Conservation (phyloP, 2,329 filamentous ascomycete species). For the Rhynchosporium graminicola region DNA sequence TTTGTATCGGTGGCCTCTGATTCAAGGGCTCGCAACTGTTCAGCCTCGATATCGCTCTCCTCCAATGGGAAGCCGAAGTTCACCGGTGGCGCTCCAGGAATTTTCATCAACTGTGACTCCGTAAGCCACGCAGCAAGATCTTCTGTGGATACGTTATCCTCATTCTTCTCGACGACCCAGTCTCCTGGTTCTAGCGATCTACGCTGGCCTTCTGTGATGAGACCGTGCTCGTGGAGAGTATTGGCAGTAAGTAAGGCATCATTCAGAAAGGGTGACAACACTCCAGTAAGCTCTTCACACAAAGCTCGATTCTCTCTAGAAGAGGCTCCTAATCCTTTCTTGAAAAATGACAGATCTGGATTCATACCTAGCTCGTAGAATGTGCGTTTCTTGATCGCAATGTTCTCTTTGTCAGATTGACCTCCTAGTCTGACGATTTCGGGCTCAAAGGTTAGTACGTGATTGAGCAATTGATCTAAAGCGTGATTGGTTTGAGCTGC, state of each 20-base stretch:
- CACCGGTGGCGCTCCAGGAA: constrained; percentile 32
- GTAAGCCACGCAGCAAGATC: constrained; percentile 31
- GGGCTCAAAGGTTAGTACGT: constrained; percentile 51
- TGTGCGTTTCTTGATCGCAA: constrained; percentile 64
- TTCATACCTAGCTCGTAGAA: constrained; percentile 60
- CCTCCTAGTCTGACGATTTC: constrained; percentile 61
- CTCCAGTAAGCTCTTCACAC: constrained; percentile 16
- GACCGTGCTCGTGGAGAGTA: constrained; percentile 52
- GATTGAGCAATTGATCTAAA: constrained; percentile 72
- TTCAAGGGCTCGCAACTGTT: constrained; percentile 34
- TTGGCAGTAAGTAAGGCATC: constrained; percentile 53
- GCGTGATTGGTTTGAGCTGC: constrained; percentile 91
- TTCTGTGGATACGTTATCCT: not conserved
- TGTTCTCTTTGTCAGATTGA: constrained; percentile 46
- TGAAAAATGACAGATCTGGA: constrained; percentile 36
- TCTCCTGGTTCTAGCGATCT: constrained; percentile 58
- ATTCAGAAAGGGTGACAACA: constrained; percentile 42
- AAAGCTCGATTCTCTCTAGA: constrained; percentile 8
- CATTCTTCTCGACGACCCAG: constrained; percentile 28
- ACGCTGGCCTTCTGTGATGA: constrained; percentile 65
- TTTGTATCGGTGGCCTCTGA: constrained; percentile 24
- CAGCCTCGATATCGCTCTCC: constrained; percentile 36
- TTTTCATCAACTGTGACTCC: constrained; percentile 27
- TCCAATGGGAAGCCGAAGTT: constrained; percentile 36
- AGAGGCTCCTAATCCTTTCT: constrained; percentile 18